Conservation (phyloP, 2,329 filamentous ascomycete genomes). For the Magnaporthales sp. region DNA sequence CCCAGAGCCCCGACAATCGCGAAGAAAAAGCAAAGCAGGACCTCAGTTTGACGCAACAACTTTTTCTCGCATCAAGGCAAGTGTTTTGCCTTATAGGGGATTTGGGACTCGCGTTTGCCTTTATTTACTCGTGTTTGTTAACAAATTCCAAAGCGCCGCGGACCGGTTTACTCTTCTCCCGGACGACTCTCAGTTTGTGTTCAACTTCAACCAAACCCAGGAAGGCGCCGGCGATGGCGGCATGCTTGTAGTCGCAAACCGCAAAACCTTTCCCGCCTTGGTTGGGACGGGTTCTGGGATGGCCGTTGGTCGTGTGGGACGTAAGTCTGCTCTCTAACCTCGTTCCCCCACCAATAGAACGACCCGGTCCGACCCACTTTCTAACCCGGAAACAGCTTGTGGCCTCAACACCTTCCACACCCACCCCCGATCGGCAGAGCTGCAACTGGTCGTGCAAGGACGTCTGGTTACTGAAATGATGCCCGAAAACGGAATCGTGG, state of each 20-base stretch:
- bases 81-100: background rate
- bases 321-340: background rate
- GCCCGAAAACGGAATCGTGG: constrained; percentile 38
- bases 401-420: constrained; percentile 42
- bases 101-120: background rate
- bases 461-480: constrained; percentile 34
- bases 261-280: constrained; percentile 48
- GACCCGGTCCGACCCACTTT: background rate
- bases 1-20: background rate
- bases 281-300: constrained; percentile 41
- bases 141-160: constrained; percentile 21
- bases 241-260: constrained; percentile 41
- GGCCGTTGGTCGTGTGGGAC: constrained; percentile 35
- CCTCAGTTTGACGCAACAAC: background rate
- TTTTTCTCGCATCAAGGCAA: background rate
- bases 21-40: background rate
- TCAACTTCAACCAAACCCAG: constrained; percentile 33
- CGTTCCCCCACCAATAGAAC: background rate
- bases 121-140: background rate
- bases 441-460: constrained; percentile 36
- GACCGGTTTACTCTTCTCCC: constrained; percentile 34
- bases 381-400: constrained; percentile 25
- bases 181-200: constrained; percentile 36
- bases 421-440: constrained; percentile 37
- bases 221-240: constrained; percentile 31